Base-by-base conservation (phyloP, 345 rosid species). In the Cardamine resedifolia region DNA sequence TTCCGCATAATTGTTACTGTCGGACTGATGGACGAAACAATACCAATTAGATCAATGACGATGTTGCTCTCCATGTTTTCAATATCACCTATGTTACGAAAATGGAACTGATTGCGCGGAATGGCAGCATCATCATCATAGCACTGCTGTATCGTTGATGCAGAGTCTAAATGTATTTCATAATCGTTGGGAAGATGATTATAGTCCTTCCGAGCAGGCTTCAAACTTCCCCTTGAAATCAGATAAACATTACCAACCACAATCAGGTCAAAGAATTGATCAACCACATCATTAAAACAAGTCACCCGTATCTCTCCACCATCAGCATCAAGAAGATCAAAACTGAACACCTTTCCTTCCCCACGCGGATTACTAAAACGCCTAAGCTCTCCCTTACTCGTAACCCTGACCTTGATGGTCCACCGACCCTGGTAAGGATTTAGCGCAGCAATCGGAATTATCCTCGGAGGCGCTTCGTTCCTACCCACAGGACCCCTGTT, bases 221-320 rank as follows among this genome's bases (percentile, higher is more conserved):
- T 86, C 58, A 91, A 69, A 71, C 19, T 86, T 60, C 98, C 98
- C 77, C 61, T 85, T 20, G 98, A 89, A 70, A 94, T 81, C 81
- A 89, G 53, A 82, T 91, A 94, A 71, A 94, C 80, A 67, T 77
- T 88, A 20, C 98, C 93, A 34, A 81, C 78, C 78, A 89, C 91
- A 83, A 94, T 88, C 85, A 81, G 81, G 78, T 83, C 73, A 75
- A 81, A 89, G 72, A 94, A 91, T 31, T 83, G 88, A 73, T 89
- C 98, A 59, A 86, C 98, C 72, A 85, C 90, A 38, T 90, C 83
- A 64, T 94, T 94, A 53, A 88, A 94, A 82, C 99, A 89, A n/a
- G 97, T 91, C 57, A 82, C 97, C 43, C 96, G 78, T 62, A 94
- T 94, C 80, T 94, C 99, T 43, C 99, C 99, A 24, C 93, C 93